Evolutionary conservation across 805 yeast genomes (phyloP).

Genomic region (Candida golubevii): DNA sequence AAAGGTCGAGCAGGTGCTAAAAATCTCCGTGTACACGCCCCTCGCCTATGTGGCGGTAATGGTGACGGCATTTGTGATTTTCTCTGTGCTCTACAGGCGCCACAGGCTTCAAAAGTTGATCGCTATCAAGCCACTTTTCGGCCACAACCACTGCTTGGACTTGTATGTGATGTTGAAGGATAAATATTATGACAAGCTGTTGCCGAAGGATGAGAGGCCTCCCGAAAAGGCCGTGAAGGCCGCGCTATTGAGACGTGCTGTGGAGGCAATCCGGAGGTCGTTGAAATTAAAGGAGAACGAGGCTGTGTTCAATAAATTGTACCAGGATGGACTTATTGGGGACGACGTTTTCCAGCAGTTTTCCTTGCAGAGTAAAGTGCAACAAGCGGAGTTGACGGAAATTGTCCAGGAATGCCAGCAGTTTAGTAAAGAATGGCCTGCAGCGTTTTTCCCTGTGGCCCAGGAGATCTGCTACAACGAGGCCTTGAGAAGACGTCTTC

Average conservation of each 20-base stretch:
- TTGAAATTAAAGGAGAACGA: conserved; percentile 77
- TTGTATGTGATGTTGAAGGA: conserved; percentile 57
- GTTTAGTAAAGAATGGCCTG: conserved; percentile 77
- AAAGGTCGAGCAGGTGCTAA: conserved; percentile 23
- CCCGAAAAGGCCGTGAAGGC: conserved; percentile 74
- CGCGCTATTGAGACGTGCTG: conserved; percentile 57
- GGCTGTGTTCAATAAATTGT: conserved; percentile 62
- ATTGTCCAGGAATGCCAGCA: conserved; percentile 70
- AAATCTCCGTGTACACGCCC: conserved; percentile 55
- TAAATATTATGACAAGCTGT: conserved; percentile 36
- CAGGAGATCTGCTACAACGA: conserved; percentile 91
- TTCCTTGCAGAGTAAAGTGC: conserved; percentile 69
- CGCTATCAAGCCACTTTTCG: conserved; percentile 69
- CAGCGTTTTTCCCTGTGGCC: conserved; percentile 66
- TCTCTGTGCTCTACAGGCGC: conserved; percentile 64
- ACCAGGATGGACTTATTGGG: conserved; percentile 87
- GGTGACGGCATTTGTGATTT: conserved; percentile 59
- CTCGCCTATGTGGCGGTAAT: conserved; percentile 69
- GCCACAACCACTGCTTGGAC: conserved; percentile 59
- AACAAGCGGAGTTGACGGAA: conserved; percentile 77
- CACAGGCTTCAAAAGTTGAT: conserved; percentile 51
- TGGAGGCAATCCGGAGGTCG: conserved; percentile 82
- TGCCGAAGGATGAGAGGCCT: conserved; percentile 45
- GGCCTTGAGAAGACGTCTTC: conserved; percentile 75
- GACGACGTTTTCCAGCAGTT: conserved; percentile 83